These are phyloP conservation scores for Albifimbria verrucaria DNA, from an alignment of 2,329 filamentous ascomycete genomes.

Conservation along the genomic window DNA sequence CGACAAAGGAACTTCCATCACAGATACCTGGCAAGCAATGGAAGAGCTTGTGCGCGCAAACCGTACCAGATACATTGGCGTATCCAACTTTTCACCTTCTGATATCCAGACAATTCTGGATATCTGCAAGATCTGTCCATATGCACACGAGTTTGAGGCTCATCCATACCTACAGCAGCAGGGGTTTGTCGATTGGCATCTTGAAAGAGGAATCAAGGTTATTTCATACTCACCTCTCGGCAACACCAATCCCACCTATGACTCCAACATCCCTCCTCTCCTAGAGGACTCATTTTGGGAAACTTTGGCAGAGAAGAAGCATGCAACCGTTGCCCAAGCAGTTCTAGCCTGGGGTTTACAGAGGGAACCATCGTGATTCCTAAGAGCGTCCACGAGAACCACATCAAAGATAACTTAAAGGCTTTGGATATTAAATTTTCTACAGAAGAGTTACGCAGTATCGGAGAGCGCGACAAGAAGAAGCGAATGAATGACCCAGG, in stretches of 20 bases:
- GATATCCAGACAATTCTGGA: conserved; percentile 43
- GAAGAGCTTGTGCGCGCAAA: conserved; percentile 20
- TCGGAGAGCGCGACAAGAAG: conserved; percentile 25
- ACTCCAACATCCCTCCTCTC: conserved; percentile 15
- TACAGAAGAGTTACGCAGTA: conserved; percentile 27
- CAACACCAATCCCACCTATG: conserved; percentile 17
- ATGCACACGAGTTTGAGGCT: conserved; percentile 41
- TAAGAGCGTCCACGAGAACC: conserved; percentile 14
- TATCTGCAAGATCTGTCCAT: conserved; percentile 22
- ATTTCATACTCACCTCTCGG: conserved; percentile 19
- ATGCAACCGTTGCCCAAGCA: conserved; percentile 16
- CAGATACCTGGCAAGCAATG: conserved; percentile 28
- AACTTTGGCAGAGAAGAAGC: conserved; percentile 12
- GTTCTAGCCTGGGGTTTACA: conserved; percentile 19
- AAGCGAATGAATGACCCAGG: conserved; percentile 34
- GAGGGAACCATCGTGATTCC: conserved; percentile 16
- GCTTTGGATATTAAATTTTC: conserved; percentile 13
- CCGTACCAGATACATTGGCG: conserved; percentile 36
- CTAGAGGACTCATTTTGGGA: conserved; percentile 15
- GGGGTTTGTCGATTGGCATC: conserved; percentile 21
- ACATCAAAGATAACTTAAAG: conserved; percentile 16
- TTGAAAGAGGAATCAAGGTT: conserved; percentile 22
- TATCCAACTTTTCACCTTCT: conserved; percentile 55
- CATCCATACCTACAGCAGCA: conserved; percentile 54
- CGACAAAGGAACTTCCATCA: conserved; percentile 15